Evolutionary conservation across 192 early-diverging fungal genomes (phyloP), one percentile per base, ranked within the genome.

Genomic region (Powellomyces hirtus): DNA sequence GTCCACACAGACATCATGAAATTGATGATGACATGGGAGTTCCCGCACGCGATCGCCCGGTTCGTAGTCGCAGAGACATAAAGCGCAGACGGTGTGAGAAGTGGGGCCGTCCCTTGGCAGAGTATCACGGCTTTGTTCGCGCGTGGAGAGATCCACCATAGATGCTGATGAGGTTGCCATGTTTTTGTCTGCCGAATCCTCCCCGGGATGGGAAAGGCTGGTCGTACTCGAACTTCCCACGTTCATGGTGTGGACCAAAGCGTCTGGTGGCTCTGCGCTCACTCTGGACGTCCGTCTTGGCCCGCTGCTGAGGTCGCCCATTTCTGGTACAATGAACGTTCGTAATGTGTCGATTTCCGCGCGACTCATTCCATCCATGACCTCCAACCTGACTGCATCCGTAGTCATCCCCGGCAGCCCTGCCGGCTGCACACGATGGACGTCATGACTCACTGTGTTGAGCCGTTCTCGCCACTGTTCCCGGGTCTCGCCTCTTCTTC

Each of bases 61-160:
- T 40, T 83, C 80, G 68, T 88, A 91, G 58, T 88, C 87, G 66
- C 82, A 84, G 38, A 90, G 69, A 61, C 90, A 91, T 49, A 91
- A 82, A 6, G 87, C 82, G 42, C 90, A 91, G 0, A n/a, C n/a
- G n/a, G n/a, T n/a, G n/a, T n/a, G n/a, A n/a, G n/a, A n/a, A n/a
- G n/a, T n/a, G n/a, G 78, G n/a, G n/a, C n/a, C n/a, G n/a, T n/a
- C n/a, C 72, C 34, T 79, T n/a, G n/a, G n/a, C n/a, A n/a, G n/a
- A n/a, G n/a, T n/a, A n/a, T 44, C 26, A 70, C 63, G n/a, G n/a
- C 0, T 56, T n/a, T n/a, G n/a, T n/a, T n/a, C n/a, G n/a, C n/a
- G n/a, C n/a, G n/a, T n/a, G n/a, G n/a, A n/a, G n/a, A n/a, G n/a
- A n/a, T n/a, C n/a, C n/a, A n/a, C n/a, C n/a, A n/a, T n/a, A n/a